Percentiles rank a stretch among this genome's conserved stretches.
phyloP scores from a whole-genome alignment of 805 yeast species.

The Candida lessepsii region DNA sequence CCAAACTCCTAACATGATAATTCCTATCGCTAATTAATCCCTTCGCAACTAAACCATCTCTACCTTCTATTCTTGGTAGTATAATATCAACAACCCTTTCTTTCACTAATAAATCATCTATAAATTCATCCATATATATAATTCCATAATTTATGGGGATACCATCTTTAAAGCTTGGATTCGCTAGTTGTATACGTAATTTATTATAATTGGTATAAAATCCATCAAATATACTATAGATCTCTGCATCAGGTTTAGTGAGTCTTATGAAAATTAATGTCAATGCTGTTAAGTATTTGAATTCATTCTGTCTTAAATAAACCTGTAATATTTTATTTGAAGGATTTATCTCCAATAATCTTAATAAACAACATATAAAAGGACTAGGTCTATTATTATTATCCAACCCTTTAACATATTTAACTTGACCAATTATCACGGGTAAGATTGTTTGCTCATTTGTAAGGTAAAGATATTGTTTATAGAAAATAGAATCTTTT shows the following conservation, averaged over 20 bases:
- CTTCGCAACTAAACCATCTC: constrained; percentile 42
- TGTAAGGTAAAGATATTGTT: constrained; percentile 39
- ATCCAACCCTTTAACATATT: constrained; percentile 59
- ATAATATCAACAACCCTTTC: constrained; percentile 71
- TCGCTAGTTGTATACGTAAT: constrained; percentile 43
- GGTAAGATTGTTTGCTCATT: constrained; percentile 41
- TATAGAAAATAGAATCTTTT: constrained; percentile 43
- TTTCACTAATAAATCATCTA: constrained; percentile 56
- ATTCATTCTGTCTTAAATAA: constrained; percentile 54
- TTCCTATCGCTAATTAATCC: constrained; percentile 40
- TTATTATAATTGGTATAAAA: constrained; percentile 67
- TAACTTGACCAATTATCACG: constrained; percentile 31
- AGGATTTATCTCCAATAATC: constrained; percentile 78
- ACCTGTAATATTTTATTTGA: constrained; percentile 51
- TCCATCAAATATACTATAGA: constrained; percentile 53
- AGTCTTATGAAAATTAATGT: constrained; percentile 64
- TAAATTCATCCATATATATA: constrained; percentile 67
- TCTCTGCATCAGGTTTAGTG: constrained; percentile 33
- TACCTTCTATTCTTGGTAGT: constrained; percentile 57
- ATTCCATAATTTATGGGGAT: constrained; percentile 35
- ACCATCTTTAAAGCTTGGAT: constrained; percentile 22
- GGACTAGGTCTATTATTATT: constrained; percentile 60
- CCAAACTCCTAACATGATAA: constrained; percentile 25
- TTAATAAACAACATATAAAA: constrained; percentile 73
- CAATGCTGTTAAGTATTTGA: constrained; percentile 74